These are phyloP conservation scores for Hemileia vastatrix DNA, from an alignment of 1,284 basidiomycete species.

Conservation along the genomic window DNA sequence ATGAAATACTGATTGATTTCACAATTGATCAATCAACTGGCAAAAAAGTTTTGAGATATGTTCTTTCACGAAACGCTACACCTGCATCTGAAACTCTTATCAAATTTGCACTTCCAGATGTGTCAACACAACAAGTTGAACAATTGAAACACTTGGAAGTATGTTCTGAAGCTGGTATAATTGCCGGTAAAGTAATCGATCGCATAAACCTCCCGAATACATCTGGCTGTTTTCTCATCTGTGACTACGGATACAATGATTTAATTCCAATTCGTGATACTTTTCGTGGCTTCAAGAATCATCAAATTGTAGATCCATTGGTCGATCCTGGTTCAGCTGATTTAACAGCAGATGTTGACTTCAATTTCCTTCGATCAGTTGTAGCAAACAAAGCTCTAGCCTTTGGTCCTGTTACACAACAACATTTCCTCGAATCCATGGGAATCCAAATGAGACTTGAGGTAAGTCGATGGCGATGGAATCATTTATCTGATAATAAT, in stretches of 20 bases:
- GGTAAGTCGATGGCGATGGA: too few species aligned
- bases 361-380: slow-evolving; percentile 72
- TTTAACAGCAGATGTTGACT: slow-evolving; percentile 90
- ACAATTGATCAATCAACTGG: background rate
- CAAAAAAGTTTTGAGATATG: slow-evolving; percentile 54
- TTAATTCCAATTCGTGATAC: background rate
- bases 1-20: background rate
- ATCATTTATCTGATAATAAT: too few species aligned
- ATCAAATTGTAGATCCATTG: slow-evolving; percentile 76
- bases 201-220: too few species aligned
- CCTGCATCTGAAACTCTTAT: slow-evolving; percentile 57
- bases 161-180: background rate
- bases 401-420: slow-evolving; percentile 60
- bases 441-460: slow-evolving; percentile 58
- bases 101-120: too few species aligned
- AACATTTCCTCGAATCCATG: slow-evolving; percentile 59
- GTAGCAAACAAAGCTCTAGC: slow-evolving; percentile 49
- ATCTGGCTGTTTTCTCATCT: too few species aligned
- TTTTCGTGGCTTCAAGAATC: slow-evolving; percentile 70
- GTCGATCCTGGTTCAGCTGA: slow-evolving; percentile 75
- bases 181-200: background rate
- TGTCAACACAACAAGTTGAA: too few species aligned
- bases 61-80: slow-evolving; percentile 59
- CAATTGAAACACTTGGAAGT: too few species aligned
- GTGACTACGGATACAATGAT: background rate